Evolutionary conservation across 148 eudicot genomes (phyloP).

Genomic region (Chenopodium berlandieri): DNA sequence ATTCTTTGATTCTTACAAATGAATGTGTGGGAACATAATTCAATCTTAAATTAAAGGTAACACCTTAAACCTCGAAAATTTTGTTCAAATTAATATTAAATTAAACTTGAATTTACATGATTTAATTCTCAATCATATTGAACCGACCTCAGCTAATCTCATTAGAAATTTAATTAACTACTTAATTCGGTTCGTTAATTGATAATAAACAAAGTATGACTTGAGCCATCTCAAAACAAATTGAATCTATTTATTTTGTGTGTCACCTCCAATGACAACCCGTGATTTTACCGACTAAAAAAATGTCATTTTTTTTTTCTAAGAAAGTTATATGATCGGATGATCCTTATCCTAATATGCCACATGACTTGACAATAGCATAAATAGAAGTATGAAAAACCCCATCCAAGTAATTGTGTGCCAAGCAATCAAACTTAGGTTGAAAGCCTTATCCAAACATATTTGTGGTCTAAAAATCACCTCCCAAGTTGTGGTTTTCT

Average conservation of each 20-base stretch:
- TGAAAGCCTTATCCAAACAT: conserved; percentile 25
- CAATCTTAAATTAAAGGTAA: background rate
- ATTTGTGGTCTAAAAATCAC: conserved; percentile 24
- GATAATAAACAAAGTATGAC: too few relatives aligned
- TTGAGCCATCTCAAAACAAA: background rate
- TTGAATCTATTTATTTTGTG: too few relatives aligned
- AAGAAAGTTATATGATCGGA: conserved; percentile 1
- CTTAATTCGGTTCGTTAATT: too few relatives aligned
- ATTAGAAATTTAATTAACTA: too few relatives aligned
- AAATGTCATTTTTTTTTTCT: background rate
- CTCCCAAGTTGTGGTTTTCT: background rate
- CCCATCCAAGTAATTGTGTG: conserved; percentile 21
- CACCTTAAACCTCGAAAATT: background rate
- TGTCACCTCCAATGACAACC: background rate
- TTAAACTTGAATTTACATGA: too few relatives aligned
- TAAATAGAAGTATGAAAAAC: conserved; percentile 1
- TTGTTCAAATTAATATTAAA: too few relatives aligned
- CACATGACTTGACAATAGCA: background rate
- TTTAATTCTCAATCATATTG: too few relatives aligned
- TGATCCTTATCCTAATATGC: conserved; percentile 8
- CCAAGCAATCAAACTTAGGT: background rate
- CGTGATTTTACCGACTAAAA: background rate
- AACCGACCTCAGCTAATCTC: too few relatives aligned
- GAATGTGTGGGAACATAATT: background rate
- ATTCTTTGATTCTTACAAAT: too few relatives aligned